These are phyloP conservation scores for Lactifluus echinatus DNA, from an alignment of 768 basidiomycete genomes.

Conservation along the genomic window DNA sequence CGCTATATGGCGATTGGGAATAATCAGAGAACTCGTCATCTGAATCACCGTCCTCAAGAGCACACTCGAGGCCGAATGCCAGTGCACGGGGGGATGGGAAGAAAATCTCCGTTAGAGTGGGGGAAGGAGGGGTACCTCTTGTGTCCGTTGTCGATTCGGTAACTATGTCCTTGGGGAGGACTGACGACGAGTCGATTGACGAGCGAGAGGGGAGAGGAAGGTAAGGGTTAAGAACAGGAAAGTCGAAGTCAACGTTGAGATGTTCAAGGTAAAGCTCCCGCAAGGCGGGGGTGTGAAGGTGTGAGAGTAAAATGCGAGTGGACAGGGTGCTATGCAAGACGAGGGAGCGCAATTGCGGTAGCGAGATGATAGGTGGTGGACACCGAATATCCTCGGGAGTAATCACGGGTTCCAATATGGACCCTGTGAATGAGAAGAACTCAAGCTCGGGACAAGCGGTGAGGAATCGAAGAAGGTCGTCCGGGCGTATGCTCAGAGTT, in stretches of 20 bases:
- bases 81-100: background rate
- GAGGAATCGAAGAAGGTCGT: slow-evolving; percentile 51
- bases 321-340: slow-evolving; percentile 51
- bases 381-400: slow-evolving; percentile 17
- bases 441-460: slow-evolving; percentile 53
- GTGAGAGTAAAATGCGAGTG: slow-evolving; percentile 56
- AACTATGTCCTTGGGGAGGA: too few species aligned
- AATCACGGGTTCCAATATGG: slow-evolving; percentile 37
- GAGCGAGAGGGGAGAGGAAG: slow-evolving; percentile 24
- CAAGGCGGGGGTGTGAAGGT: slow-evolving; percentile 52
- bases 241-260: slow-evolving; percentile 52
- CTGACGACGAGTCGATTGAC: background rate
- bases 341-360: slow-evolving; percentile 54
- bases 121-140: background rate
- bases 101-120: background rate
- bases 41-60: slow-evolving; percentile 53
- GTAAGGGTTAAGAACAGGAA: slow-evolving; percentile 19
- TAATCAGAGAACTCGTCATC: slow-evolving; percentile 70
- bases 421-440: slow-evolving; percentile 47
- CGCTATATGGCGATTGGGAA: slow-evolving; percentile 70
- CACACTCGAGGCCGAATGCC: slow-evolving; percentile 17
- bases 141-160: background rate
- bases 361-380: slow-evolving; percentile 35
- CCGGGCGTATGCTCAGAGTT: slow-evolving; percentile 35
- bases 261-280: slow-evolving; percentile 53